Evolutionary conservation across 345 rosid species (phyloP), one percentile per base, ranked within the genome.

Genomic region (Corchorus capsularis): DNA sequence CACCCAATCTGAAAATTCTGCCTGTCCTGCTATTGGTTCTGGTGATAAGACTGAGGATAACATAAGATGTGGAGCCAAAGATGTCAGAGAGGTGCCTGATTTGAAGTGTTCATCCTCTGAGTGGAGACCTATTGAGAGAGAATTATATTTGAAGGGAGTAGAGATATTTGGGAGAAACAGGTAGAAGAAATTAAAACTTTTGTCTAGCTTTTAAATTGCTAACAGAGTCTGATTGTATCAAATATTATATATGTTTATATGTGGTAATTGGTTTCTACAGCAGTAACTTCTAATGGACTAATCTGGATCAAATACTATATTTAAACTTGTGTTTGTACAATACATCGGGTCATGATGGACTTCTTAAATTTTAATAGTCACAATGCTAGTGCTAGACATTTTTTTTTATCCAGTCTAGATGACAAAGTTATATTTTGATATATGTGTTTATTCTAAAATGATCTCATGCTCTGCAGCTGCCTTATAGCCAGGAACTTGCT

Each of bases 121-220:
- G 71, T 96, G 99, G 99, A 91, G 84, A 77, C 94, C 96, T 63
- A 87, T 93, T 66, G 98, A 96, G 86, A 96, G 86, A 85, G 98
- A 96, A 82, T 82, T 96, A 67, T 96, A 91, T 83, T 79, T 80
- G 78, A 96, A 96, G 85, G 99, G 99, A 82, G 86, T 96, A 67
- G 98, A 96, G 85, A 96, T 96, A 72, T 96, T 89, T 86, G 99
- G 99, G 60, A 91, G 92, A 90, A 96, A 93, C 88, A 96, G 99
- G 99, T 93, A 86, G 73, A 45, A 37, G 52, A 59, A 47, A 75
- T 83, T 78, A 62, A 77, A 68, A 72, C 61, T 50, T 73, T 56
- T 72, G 78, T 67, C 32, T 50, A 16, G 27, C 56, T 27, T 63
- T 77, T 50, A 46, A 50, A 43, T 27, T 60, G 73, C 77, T 65